Percentiles rank a stretch among this genome's conserved stretches.
These are phyloP conservation scores for Scenedesmus sp. DNA, from an alignment of 163 green algal genomes.

Conservation along the genomic window DNA sequence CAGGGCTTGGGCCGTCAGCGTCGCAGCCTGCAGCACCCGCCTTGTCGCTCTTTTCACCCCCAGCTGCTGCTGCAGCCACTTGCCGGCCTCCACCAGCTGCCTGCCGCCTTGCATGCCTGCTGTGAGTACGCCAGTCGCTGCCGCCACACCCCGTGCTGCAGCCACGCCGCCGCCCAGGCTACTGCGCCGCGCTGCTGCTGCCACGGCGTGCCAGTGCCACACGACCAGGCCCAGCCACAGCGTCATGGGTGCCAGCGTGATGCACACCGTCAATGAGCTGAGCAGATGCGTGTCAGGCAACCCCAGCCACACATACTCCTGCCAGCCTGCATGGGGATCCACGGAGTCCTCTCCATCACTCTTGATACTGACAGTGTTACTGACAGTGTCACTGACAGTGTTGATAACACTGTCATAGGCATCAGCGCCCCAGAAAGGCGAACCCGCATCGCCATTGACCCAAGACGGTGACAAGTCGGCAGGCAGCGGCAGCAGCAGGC, in stretches of 20 bases:
- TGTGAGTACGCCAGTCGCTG: neutral
- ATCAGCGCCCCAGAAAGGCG: neutral
- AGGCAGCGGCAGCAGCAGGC: constrained; percentile 44
- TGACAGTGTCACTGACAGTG: neutral
- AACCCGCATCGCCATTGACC: neutral
- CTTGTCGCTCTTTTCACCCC: neutral
- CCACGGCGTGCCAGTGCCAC: constrained; percentile 18
- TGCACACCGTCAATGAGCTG: neutral
- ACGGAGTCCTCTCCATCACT: neutral
- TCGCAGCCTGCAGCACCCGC: neutral
- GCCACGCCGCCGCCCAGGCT: neutral
- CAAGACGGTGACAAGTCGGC: neutral
- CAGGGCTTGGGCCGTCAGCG: neutral
- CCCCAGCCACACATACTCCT: constrained; percentile 16
- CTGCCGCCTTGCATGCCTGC: neutral
- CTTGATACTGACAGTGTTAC: too few species aligned
- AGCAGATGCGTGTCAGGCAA: neutral
- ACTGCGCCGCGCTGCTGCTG: neutral
- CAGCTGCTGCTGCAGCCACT: constrained; percentile 21
- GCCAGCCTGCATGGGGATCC: neutral
- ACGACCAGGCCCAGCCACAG: constrained; percentile 31
- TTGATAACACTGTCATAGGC: neutral
- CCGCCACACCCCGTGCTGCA: neutral
- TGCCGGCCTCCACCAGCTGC: neutral
- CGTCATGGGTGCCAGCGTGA: constrained; percentile 1